Evolutionary conservation across 768 basidiomycete genomes (phyloP).

Genomic region (Suillus discolor): DNA sequence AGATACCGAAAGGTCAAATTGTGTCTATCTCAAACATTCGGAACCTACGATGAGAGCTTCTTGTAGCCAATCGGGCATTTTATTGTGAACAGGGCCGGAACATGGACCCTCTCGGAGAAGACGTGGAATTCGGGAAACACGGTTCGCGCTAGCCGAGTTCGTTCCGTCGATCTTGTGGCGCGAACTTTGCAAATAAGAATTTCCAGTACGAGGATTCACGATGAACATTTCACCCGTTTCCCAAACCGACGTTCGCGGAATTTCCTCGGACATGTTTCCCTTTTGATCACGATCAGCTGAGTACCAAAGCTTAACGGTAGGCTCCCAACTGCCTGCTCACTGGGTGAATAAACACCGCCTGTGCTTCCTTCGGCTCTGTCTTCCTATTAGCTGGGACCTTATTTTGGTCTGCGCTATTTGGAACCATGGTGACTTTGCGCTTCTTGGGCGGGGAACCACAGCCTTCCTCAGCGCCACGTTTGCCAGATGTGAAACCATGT

Average conservation of each 20-base stretch:
- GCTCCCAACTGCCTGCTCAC: slow-evolving; percentile 20
- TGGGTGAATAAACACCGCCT: slow-evolving; percentile 16
- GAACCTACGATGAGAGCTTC: slow-evolving; percentile 56
- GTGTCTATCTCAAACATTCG: slow-evolving; percentile 13
- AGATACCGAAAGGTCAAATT: slow-evolving; percentile 14
- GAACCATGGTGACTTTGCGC: slow-evolving; percentile 38
- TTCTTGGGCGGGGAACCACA: slow-evolving; percentile 48
- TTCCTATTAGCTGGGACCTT: slow-evolving; percentile 7
- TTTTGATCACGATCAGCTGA: slow-evolving; percentile 15
- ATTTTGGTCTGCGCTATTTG: slow-evolving; percentile 9
- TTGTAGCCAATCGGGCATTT: slow-evolving; percentile 64
- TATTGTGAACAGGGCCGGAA: slow-evolving; percentile 15
- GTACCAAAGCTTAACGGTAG: slow-evolving; percentile 9
- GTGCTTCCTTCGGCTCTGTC: slow-evolving; percentile 14
- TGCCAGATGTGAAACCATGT: slow-evolving; percentile 55
- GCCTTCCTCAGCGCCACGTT: slow-evolving; percentile 14
- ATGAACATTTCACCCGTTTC: slow-evolving; percentile 58
- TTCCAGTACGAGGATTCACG: slow-evolving; percentile 71
- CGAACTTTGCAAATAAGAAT: slow-evolving; percentile 49
- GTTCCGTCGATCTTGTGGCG: slow-evolving; percentile 10
- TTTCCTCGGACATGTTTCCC: slow-evolving; percentile 30
- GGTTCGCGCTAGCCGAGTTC: slow-evolving; percentile 13
- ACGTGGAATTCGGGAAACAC: slow-evolving; percentile 19
- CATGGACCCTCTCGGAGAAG: slow-evolving; percentile 10
- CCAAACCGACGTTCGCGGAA: slow-evolving; percentile 44